These are phyloP conservation scores for Cetraspora pellucida DNA, from an alignment of 192 early-diverging fungal genomes.

Conservation along the genomic window DNA sequence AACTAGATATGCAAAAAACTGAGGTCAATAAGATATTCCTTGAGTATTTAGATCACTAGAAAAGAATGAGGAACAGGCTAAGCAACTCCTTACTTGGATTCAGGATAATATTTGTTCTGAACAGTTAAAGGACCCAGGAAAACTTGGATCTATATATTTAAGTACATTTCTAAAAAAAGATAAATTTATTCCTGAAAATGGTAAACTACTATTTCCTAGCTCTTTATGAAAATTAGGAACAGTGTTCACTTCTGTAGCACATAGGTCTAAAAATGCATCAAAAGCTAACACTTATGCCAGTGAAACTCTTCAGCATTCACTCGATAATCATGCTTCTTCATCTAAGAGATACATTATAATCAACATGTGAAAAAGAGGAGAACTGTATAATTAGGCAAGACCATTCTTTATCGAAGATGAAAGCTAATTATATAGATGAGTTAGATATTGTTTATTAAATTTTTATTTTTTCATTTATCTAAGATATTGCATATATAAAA, in stretches of 20 bases:
- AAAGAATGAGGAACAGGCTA: neutral
- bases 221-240: neutral
- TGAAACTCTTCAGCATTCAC: neutral
- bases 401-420: neutral
- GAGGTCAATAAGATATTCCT: neutral
- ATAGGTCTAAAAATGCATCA: neutral
- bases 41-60: conserved; percentile 3
- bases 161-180: conserved; percentile 3
- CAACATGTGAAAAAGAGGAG: neutral
- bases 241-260: neutral
- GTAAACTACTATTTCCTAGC: neutral
- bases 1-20: neutral
- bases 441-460: no score
- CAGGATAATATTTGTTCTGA: neutral
- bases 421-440: neutral
- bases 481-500: no score
- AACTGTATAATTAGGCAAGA: neutral
- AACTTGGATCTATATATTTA: neutral
- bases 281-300: neutral
- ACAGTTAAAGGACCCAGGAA: neutral
- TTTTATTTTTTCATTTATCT: no score
- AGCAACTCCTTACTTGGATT: conserved; percentile 15
- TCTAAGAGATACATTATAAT: neutral
- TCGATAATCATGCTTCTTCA: neutral
- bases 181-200: neutral